Evolutionary conservation across 495 filamentous ascomycete species (phyloP).

Genomic region (Hypoxylon cercidicola): DNA sequence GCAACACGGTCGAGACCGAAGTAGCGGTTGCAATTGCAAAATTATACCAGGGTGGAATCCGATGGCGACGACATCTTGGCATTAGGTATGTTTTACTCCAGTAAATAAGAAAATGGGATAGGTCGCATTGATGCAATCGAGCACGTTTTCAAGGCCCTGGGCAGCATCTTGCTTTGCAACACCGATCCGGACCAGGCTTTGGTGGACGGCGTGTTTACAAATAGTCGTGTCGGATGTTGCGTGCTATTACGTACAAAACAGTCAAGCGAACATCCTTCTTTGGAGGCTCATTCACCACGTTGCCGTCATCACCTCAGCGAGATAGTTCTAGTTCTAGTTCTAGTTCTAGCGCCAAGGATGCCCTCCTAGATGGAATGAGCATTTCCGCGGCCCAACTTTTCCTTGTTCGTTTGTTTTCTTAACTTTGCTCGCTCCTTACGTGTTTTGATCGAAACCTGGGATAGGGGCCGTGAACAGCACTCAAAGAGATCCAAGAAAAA

Average conservation of each 20-base stretch:
- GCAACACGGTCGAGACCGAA: no score
- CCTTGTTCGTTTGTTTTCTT: conserved; percentile 2
- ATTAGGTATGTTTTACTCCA: conserved; percentile 42
- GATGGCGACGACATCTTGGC: conserved; percentile 38
- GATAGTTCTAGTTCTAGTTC: no score
- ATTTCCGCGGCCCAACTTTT: conserved; percentile 33
- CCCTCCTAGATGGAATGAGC: conserved; percentile 24
- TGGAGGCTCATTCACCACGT: conserved; percentile 34
- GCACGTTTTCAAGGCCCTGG: conserved; percentile 33
- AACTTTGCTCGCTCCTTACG: conserved; percentile 9
- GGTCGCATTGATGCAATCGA: conserved; percentile 36
- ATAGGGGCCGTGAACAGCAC: conserved; percentile 1
- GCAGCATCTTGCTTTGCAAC: conserved; percentile 19
- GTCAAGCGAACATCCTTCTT: conserved; percentile 36
- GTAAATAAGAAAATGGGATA: conserved; percentile 29
- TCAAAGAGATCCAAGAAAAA: conserved; percentile 2
- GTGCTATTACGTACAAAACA: conserved; percentile 51
- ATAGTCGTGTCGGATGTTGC: conserved; percentile 33
- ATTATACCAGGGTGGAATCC: conserved; percentile 31
- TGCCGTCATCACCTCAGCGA: conserved; percentile 35
- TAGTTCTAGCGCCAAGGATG: conserved; percentile 39
- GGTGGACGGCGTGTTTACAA: conserved; percentile 21
- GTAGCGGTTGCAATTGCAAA: background rate
- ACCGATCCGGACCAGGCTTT: background rate
- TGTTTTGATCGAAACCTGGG: background rate